These are phyloP conservation scores for Phylloporus rhodoxanthus DNA, from an alignment of 768 basidiomycete species.

Conservation along the genomic window DNA sequence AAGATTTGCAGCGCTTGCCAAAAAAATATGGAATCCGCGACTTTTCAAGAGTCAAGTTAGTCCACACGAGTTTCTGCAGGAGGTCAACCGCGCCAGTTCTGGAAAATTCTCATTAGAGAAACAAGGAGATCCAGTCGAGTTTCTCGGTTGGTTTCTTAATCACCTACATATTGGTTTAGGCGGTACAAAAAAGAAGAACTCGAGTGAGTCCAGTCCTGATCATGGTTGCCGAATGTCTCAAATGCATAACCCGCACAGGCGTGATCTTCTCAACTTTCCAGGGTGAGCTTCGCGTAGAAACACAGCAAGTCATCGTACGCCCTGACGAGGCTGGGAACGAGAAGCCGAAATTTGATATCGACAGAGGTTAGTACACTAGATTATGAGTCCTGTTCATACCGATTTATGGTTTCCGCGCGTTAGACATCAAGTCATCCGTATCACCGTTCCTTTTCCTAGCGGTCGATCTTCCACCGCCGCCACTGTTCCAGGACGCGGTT, in stretches of 20 bases:
- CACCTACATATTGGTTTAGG: conserved; percentile 88
- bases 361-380: conserved; percentile 60
- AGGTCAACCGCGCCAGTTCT: conserved; percentile 82
- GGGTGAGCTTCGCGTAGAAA: conserved; percentile 88
- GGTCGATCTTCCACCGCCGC: conserved; percentile 94
- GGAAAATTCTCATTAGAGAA: conserved; percentile 91
- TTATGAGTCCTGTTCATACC: conserved; percentile 5
- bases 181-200: conserved; percentile 87
- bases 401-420: conserved; percentile 20
- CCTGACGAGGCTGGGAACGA: conserved; percentile 67
- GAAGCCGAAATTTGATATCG: conserved; percentile 90
- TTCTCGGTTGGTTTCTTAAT: conserved; percentile 93
- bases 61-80: conserved; percentile 98
- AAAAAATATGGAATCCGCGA: conserved; percentile 94
- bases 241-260: conserved; percentile 41
- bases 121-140: conserved; percentile 95
- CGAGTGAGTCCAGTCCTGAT: conserved; percentile 59
- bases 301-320: conserved; percentile 86
- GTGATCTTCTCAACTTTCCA: conserved; percentile 92
- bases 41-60: conserved; percentile 97
- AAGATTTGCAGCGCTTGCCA: conserved; percentile 80
- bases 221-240: conserved; percentile 14
- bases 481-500: conserved; percentile 90
- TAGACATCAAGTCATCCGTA: conserved; percentile 78
- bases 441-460: conserved; percentile 96